These are phyloP conservation scores for Yamadazyma pseudoaaseri DNA, from an alignment of 1,139 yeast species.

Conservation along the genomic window DNA sequence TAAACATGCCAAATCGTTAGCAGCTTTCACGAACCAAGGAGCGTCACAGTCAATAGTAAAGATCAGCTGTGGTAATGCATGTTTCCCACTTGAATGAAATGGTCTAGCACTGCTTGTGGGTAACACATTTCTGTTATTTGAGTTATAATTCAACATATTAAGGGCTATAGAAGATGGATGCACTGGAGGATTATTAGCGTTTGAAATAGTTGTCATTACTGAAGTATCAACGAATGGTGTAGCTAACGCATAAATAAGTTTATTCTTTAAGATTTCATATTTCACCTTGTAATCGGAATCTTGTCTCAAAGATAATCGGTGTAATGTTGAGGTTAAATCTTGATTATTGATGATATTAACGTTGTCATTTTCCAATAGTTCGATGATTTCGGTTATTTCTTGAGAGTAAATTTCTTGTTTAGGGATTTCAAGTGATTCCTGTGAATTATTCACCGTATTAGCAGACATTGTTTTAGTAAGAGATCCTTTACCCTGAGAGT, in stretches of 20 bases:
- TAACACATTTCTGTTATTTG: not conserved
- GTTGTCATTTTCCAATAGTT: conserved; percentile 38
- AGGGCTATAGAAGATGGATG: conserved; percentile 27
- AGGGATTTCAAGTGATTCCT: conserved; percentile 1
- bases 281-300: conserved; percentile 24
- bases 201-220: conserved; percentile 34
- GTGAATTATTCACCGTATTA: conserved; percentile 1
- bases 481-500: conserved; percentile 10
- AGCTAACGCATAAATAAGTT: conserved; percentile 64
- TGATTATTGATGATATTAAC: conserved; percentile 29
- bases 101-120: conserved; percentile 28
- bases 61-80: conserved; percentile 73
- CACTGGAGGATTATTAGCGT: conserved; percentile 16
- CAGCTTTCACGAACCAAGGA: conserved; percentile 82
- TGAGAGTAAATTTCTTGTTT: conserved; percentile 14
- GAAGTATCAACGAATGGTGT: conserved; percentile 70
- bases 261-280: conserved; percentile 47
- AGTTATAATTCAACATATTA: conserved; percentile 19
- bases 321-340: conserved; percentile 53
- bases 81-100: conserved; percentile 64
- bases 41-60: conserved; percentile 74
- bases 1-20: conserved; percentile 86
- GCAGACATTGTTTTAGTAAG: conserved; percentile 5
- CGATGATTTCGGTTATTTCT: conserved; percentile 46
- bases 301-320: conserved; percentile 49